Evolutionary conservation across 768 basidiomycete species (phyloP).

Genomic region (Kondoa malvinella): DNA sequence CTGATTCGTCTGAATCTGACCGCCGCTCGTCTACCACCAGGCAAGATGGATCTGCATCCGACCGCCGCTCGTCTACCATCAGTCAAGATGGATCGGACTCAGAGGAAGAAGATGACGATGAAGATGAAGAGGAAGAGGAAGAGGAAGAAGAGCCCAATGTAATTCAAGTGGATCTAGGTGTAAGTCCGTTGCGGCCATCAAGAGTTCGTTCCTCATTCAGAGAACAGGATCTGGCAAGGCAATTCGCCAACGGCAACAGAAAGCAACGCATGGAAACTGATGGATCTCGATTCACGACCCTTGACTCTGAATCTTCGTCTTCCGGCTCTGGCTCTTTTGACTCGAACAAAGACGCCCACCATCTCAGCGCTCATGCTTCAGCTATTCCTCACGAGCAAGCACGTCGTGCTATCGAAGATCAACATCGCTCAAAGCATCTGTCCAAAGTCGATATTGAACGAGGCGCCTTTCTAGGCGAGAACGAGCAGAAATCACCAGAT

Average conservation of each 20-base stretch:
- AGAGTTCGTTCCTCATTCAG: background rate
- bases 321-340: background rate
- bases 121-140: background rate
- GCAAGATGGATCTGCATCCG: background rate
- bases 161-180: background rate
- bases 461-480: background rate
- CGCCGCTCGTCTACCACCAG: background rate
- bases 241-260: background rate
- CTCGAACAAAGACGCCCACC: background rate
- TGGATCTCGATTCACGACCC: background rate
- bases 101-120: background rate
- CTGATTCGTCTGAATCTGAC: too few relatives aligned
- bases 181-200: background rate
- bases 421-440: too few relatives aligned
- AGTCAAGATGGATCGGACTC: background rate
- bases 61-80: background rate
- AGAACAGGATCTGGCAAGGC: background rate
- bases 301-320: background rate
- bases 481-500: background rate
- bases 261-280: background rate
- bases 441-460: background rate
- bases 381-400: background rate
- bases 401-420: too few relatives aligned
- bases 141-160: background rate
- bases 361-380: background rate